A percentile compares a stretch with the other conserved stretches of the same genome.
phyloP scores from a whole-genome alignment of 2,329 filamentous ascomycete species.

The Fusarium coicis region DNA sequence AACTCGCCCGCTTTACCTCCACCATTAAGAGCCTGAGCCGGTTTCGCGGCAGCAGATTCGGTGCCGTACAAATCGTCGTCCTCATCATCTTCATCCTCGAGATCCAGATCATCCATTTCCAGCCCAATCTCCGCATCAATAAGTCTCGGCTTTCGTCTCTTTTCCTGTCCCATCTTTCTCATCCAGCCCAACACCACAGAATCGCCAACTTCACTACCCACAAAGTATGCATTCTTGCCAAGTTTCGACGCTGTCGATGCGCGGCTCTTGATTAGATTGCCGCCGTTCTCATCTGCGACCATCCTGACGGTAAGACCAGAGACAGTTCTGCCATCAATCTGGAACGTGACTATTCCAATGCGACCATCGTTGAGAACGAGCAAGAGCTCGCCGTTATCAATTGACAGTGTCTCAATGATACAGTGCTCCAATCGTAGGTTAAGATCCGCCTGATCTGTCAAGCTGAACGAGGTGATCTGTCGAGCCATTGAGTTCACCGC shows the following conservation, averaged over 20 bases:
- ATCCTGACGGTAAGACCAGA: constrained; percentile 82
- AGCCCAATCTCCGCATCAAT: constrained; percentile 64
- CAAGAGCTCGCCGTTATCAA: constrained; percentile 84
- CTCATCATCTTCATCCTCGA: constrained; percentile 71
- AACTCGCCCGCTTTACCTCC: constrained; percentile 70
- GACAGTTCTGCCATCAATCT: constrained; percentile 89
- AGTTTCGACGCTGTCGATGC: constrained; percentile 78
- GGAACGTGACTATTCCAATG: constrained; percentile 81
- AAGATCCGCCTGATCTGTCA: constrained; percentile 87
- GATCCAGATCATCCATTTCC: constrained; percentile 63
- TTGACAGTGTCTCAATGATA: constrained; percentile 78
- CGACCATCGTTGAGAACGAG: constrained; percentile 81
- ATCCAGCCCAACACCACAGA: constrained; percentile 86
- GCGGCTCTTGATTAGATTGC: constrained; percentile 67
- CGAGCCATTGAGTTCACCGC: constrained; percentile 92
- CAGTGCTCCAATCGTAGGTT: constrained; percentile 84
- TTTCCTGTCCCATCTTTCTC: constrained; percentile 70
- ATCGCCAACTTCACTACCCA: constrained; percentile 86
- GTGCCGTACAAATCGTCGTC: constrained; percentile 70
- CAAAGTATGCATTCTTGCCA: constrained; percentile 76
- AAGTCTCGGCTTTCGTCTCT: constrained; percentile 71
- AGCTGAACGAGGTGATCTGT: constrained; percentile 82
- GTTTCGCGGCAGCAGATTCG: constrained; percentile 72
- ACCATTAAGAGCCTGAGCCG: constrained; percentile 53
- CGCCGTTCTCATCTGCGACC: constrained; percentile 71